These are phyloP conservation scores for Eucalyptus marginata DNA, from an alignment of 345 rosid species.

Conservation along the genomic window DNA sequence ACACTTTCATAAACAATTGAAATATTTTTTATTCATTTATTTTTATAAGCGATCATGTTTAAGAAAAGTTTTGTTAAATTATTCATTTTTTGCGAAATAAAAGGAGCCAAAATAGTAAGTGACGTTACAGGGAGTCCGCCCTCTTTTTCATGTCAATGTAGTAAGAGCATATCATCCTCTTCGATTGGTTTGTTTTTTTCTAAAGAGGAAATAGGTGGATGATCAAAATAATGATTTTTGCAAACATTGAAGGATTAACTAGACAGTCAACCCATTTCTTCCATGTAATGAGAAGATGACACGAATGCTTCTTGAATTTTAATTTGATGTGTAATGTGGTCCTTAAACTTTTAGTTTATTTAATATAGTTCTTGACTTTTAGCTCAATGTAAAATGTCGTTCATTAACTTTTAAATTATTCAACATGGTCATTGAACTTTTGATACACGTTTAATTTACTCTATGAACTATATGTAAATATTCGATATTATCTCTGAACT, in stretches of 20 bases:
- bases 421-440: accelerated
- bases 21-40: no score
- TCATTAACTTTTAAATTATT: accelerated
- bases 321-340: accelerated
- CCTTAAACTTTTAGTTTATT: no score
- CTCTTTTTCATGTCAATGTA: not conserved
- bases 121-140: not conserved
- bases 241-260: not conserved
- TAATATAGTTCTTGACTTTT: no score
- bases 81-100: accelerated
- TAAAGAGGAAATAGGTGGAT: not conserved
- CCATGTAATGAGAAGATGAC: accelerated
- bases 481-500: no score
- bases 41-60: no score
- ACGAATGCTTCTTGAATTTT: accelerated
- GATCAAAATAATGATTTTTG: not conserved
- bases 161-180: not conserved
- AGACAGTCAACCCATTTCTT: accelerated
- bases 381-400: accelerated
- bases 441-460: no score
- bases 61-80: no score
- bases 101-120: not conserved
- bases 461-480: accelerated
- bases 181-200: not conserved
- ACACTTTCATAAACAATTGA: accelerated